phyloP scores from a whole-genome alignment of 768 basidiomycete genomes.

The Boletus tomentosulus region DNA sequence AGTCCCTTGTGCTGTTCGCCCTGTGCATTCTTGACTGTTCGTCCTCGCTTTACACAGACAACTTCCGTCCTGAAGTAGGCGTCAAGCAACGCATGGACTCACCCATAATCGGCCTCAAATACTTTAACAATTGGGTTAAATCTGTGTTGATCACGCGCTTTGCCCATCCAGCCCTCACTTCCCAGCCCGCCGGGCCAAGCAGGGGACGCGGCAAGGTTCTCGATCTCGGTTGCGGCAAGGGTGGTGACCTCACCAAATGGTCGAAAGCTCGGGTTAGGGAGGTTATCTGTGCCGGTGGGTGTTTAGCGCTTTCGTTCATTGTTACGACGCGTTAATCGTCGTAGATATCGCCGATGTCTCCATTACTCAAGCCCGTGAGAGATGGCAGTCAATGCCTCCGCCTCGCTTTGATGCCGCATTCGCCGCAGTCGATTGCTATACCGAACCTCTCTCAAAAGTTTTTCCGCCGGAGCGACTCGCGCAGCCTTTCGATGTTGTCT shows the following conservation, averaged over 20 bases:
- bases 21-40: constrained; percentile 3
- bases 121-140: constrained; percentile 99
- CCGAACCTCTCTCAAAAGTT: constrained; percentile 62
- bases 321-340: background rate
- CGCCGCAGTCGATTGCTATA: constrained; percentile 86
- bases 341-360: constrained; percentile 89
- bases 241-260: constrained; percentile 97
- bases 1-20: constrained; percentile 28
- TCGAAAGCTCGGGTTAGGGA: constrained; percentile 76
- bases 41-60: constrained; percentile 52
- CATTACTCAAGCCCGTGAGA: constrained; percentile 77
- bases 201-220: constrained; percentile 69
- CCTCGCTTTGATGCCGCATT: constrained; percentile 76
- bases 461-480: constrained; percentile 58
- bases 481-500: constrained; percentile 86
- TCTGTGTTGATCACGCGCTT: constrained; percentile 92
- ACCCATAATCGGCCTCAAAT: constrained; percentile 94
- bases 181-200: constrained; percentile 23
- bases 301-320: constrained; percentile 4
- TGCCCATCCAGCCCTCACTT: constrained; percentile 63
- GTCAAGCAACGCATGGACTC: constrained; percentile 79
- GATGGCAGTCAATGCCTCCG: constrained; percentile 52
- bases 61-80: constrained; percentile 88
- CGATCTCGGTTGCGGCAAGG: constrained; percentile 98
- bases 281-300: constrained; percentile 75